A percentile compares a stretch with the other conserved stretches of the same genome.
Conservation (phyloP, 192 early-diverging fungal species). For the Coemansia sp. region DNA sequence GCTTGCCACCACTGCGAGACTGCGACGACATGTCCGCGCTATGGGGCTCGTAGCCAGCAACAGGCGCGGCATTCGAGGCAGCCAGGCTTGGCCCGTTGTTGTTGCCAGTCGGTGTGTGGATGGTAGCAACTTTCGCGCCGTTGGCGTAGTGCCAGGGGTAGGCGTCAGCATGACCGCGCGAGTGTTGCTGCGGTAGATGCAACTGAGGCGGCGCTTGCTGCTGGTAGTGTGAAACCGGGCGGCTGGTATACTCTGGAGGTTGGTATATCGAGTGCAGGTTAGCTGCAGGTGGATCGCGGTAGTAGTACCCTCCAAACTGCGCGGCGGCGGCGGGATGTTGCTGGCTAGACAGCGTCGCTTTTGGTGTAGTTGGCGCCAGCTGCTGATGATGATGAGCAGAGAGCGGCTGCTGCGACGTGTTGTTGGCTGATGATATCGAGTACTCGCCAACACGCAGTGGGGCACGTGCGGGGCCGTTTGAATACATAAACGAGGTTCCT, state of each 20-base stretch:
- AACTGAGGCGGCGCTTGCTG: slow-evolving; percentile 13
- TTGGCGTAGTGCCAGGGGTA: slow-evolving; percentile 33
- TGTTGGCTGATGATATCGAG: slow-evolving; percentile 23
- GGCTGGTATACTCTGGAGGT: slow-evolving; percentile 2
- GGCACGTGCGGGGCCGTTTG: slow-evolving; percentile 15
- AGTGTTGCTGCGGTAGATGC: slow-evolving; percentile 11
- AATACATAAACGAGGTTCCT: slow-evolving; percentile 14
- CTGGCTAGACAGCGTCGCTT: slow-evolving; percentile 13
- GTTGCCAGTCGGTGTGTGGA: slow-evolving; percentile 11
- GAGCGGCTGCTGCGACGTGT: slow-evolving; percentile 10
- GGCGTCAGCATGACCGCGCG: slow-evolving; percentile 16
- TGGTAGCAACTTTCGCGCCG: slow-evolving; percentile 5
- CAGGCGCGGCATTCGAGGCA: background rate
- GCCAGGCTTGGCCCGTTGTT: background rate
- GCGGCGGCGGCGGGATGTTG: slow-evolving; percentile 10
- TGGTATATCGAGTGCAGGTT: slow-evolving; percentile 12
- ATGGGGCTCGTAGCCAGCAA: slow-evolving; percentile 6
- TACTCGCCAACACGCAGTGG: slow-evolving; percentile 41
- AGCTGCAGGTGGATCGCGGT: slow-evolving; percentile 28
- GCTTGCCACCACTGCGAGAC: slow-evolving; percentile 30
- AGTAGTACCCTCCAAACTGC: slow-evolving; percentile 22
- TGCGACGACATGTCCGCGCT: slow-evolving; percentile 16
- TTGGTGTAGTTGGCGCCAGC: slow-evolving; percentile 6
- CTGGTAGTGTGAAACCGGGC: slow-evolving; percentile 12
- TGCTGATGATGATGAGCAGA: slow-evolving; percentile 5